phyloP scores from a whole-genome alignment of 768 basidiomycete genomes.

The Lactarius sp. region DNA sequence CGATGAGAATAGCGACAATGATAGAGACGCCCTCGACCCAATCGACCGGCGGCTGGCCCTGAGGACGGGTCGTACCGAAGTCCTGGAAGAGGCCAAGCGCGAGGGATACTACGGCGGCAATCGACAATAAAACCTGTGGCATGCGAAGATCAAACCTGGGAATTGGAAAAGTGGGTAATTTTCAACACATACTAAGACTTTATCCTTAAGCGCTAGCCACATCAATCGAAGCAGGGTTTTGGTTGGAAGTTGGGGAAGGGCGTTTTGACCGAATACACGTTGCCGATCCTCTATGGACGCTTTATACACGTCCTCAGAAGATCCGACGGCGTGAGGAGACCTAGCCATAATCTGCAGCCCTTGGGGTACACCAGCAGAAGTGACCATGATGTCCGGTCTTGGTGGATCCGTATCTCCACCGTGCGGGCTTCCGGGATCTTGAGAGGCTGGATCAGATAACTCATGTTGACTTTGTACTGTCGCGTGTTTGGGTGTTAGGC shows the following conservation, averaged over 20 bases:
- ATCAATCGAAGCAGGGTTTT: conserved; percentile 51
- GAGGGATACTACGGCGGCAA: conserved; percentile 89
- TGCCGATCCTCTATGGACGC: conserved; percentile 41
- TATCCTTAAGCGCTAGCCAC: conserved; percentile 62
- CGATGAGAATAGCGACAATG: conserved; percentile 68
- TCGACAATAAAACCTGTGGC: conserved; percentile 76
- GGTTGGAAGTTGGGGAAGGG: conserved; percentile 42
- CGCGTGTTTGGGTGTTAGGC: conserved; percentile 32
- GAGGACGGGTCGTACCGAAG: conserved; percentile 63
- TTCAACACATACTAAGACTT: conserved; percentile 47
- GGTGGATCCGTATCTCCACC: conserved; percentile 31
- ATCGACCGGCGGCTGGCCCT: conserved; percentile 72
- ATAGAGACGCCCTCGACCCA: conserved; percentile 96
- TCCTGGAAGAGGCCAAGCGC: conserved; percentile 94
- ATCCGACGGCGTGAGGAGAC: not conserved
- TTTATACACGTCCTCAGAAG: conserved; percentile 28
- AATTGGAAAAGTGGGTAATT: not conserved
- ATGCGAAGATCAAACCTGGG: conserved; percentile 33
- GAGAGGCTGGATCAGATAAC: not conserved
- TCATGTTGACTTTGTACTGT: not conserved
- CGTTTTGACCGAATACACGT: conserved; percentile 49
- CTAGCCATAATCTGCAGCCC: conserved; percentile 16
- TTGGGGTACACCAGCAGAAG: conserved; percentile 34
- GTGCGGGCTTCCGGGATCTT: not conserved
- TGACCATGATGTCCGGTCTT: conserved; percentile 35